Evolutionary conservation across 1,284 basidiomycete species (phyloP).

Genomic region (Vanrija sp.): DNA sequence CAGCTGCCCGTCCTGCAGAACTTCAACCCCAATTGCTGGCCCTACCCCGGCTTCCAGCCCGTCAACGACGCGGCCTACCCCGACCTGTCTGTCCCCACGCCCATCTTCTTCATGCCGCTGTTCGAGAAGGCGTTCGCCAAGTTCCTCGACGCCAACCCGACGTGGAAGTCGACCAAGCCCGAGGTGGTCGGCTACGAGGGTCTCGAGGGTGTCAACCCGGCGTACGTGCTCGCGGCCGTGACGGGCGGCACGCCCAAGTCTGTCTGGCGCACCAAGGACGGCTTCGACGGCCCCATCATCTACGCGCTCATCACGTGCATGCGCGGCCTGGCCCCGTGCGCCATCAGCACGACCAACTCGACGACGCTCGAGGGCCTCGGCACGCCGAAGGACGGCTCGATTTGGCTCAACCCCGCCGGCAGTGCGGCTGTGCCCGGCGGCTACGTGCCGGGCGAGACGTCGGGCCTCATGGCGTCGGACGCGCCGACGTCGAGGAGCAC

Average conservation of each 20-base stretch:
- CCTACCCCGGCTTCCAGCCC: constrained; percentile 19
- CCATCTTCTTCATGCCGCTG: constrained; percentile 21
- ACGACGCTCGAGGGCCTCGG: constrained; percentile 13
- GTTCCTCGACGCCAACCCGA: constrained; percentile 15
- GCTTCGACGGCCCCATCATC: constrained; percentile 11
- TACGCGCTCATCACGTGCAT: constrained; percentile 13
- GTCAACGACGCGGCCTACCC: constrained; percentile 17
- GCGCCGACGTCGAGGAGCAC: constrained; percentile 4
- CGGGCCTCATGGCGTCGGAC: constrained; percentile 7
- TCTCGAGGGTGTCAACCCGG: constrained; percentile 8
- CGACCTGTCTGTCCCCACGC: constrained; percentile 2
- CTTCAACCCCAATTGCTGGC: constrained; percentile 12
- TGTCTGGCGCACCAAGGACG: not conserved
- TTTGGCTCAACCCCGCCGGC: constrained; percentile 14
- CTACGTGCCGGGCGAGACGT: constrained; percentile 5
- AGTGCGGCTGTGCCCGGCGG: not conserved
- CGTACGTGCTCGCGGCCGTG: constrained; percentile 14
- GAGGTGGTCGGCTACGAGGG: constrained; percentile 9
- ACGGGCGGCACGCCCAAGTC: constrained; percentile 15
- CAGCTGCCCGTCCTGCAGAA: constrained; percentile 13
- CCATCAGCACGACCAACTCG: constrained; percentile 10
- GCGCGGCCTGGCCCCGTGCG: constrained; percentile 11
- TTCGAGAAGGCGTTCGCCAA: constrained; percentile 24
- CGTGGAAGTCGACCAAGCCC: constrained; percentile 2
- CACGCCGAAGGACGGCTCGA: not conserved